These are phyloP conservation scores for Ambrosiella cleistominuta DNA, from an alignment of 2,329 filamentous ascomycete genomes.

Conservation along the genomic window DNA sequence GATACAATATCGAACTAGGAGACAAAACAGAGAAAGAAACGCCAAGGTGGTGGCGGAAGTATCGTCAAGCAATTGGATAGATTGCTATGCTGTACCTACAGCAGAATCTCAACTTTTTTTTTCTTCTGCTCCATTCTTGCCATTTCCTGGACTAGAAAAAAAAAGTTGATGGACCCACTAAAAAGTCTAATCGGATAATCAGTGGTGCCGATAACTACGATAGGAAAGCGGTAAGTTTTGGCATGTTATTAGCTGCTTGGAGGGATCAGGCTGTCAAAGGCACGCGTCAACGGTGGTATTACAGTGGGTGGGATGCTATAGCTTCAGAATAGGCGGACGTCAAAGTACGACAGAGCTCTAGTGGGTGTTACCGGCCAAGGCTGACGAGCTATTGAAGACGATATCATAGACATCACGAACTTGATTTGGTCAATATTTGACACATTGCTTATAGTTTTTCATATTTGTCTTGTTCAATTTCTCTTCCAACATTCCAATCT, in stretches of 20 bases:
- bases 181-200: conserved; percentile 12
- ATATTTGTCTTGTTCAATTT: not conserved
- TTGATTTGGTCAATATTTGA: not conserved
- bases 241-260: conserved; percentile 15
- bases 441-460: not conserved
- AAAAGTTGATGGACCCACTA: conserved; percentile 12
- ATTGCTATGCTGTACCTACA: not conserved
- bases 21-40: not conserved
- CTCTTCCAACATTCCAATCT: not conserved
- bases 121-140: not conserved
- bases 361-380: conserved; percentile 2
- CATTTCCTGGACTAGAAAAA: conserved; percentile 12
- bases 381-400: conserved; percentile 9
- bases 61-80: not conserved
- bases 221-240: conserved; percentile 19
- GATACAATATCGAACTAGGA: not conserved
- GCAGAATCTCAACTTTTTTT: not conserved
- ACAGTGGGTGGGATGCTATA: conserved; percentile 12
- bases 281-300: conserved; percentile 10
- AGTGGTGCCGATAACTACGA: conserved; percentile 13
- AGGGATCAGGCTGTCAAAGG: conserved; percentile 12
- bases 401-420: not conserved
- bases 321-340: conserved; percentile 10
- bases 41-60: not conserved
- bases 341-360: conserved; percentile 2